phyloP scores from a whole-genome alignment of 371 early-diverging fungal species.

The Batkoa obscura region DNA sequence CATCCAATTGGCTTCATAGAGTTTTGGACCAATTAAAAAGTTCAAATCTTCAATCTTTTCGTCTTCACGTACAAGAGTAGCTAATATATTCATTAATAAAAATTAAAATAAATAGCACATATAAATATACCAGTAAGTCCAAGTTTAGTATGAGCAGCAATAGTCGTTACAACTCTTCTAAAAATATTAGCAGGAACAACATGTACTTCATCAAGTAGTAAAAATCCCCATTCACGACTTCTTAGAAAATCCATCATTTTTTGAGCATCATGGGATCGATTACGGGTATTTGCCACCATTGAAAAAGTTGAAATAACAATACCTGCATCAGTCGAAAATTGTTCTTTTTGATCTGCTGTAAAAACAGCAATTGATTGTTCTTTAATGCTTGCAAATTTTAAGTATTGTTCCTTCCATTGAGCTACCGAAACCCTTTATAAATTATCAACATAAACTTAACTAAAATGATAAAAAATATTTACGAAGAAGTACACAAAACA shows the following conservation, averaged over 20 bases:
- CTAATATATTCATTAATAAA: no score
- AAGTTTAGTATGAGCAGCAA: constrained; percentile 95
- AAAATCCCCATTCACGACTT: constrained; percentile 93
- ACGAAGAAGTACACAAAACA: constrained; percentile 90
- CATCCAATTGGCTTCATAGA: constrained; percentile 99
- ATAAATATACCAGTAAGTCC: constrained; percentile 56
- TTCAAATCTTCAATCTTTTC: constrained; percentile 98
- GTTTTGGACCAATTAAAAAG: constrained; percentile 98
- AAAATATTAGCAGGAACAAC: constrained; percentile 99
- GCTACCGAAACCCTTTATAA: constrained; percentile 81
- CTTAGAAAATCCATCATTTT: constrained; percentile 94
- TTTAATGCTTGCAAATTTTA: constrained; percentile 86
- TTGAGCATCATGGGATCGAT: constrained; percentile 88
- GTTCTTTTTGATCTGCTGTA: constrained; percentile 92
- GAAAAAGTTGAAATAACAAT: constrained; percentile 96
- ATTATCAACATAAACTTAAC: not conserved
- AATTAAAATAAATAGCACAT: not conserved
- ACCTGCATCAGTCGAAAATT: constrained; percentile 72
- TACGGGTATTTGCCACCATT: constrained; percentile 94
- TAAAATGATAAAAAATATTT: constrained; percentile 8
- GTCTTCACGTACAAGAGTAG: constrained; percentile 98
- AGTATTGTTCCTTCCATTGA: constrained; percentile 97
- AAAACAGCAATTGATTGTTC: constrained; percentile 89
- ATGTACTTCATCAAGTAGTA: constrained; percentile 98
- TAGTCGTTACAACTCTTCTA: constrained; percentile 84